These are phyloP conservation scores for Blastobotrys proliferans DNA, from an alignment of 1,139 yeast species.

Conservation along the genomic window DNA sequence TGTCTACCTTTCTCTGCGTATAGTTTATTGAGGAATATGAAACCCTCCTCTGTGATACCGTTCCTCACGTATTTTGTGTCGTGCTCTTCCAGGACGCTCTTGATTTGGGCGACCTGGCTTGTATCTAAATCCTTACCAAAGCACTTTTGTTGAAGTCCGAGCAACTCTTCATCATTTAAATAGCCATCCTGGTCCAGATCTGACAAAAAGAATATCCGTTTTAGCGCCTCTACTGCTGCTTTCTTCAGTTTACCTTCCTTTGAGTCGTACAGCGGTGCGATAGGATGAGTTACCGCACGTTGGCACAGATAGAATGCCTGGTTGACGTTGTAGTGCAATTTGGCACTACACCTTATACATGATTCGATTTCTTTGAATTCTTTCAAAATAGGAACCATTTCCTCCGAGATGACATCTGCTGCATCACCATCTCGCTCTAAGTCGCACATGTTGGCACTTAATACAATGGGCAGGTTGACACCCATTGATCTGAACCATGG, in stretches of 20 bases:
- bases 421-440: slow-evolving; percentile 20
- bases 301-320: slow-evolving; percentile 87
- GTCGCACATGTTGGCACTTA: slow-evolving; percentile 84
- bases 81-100: slow-evolving; percentile 32
- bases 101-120: slow-evolving; percentile 50
- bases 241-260: slow-evolving; percentile 81
- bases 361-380: slow-evolving; percentile 94
- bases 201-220: slow-evolving; percentile 74
- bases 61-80: slow-evolving; percentile 14
- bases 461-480: slow-evolving; percentile 80
- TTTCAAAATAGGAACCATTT: slow-evolving; percentile 77
- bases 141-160: slow-evolving; percentile 66
- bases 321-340: slow-evolving; percentile 73
- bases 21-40: slow-evolving; percentile 66
- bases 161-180: slow-evolving; percentile 64
- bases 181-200: slow-evolving; percentile 90
- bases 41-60: slow-evolving; percentile 74
- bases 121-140: slow-evolving; percentile 58
- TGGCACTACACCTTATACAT: slow-evolving; percentile 84
- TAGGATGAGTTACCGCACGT: slow-evolving; percentile 85
- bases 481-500: slow-evolving; percentile 89
- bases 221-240: slow-evolving; percentile 67
- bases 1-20: slow-evolving; percentile 91
- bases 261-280: slow-evolving; percentile 93
- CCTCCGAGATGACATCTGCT: slow-evolving; percentile 48